These are phyloP conservation scores for Poronia punctata DNA, from an alignment of 495 filamentous ascomycete genomes.

Conservation along the genomic window DNA sequence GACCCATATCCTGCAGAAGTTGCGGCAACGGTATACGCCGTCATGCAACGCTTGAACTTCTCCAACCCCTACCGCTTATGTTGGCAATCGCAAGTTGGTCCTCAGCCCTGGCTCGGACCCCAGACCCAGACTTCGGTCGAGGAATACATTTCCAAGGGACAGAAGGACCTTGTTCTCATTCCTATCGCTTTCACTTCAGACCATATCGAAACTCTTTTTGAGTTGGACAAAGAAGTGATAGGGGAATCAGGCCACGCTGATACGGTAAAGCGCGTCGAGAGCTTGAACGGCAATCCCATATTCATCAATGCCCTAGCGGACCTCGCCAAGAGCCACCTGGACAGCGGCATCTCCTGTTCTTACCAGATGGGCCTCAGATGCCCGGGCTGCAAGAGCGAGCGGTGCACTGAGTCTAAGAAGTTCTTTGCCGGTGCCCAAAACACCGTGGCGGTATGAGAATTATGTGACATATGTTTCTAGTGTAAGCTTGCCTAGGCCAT, in stretches of 20 bases:
- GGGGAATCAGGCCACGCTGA: conserved; percentile 72
- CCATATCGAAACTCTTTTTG: conserved; percentile 95
- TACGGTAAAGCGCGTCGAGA: conserved; percentile 85
- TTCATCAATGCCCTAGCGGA: conserved; percentile 91
- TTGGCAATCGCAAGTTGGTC: conserved; percentile 98
- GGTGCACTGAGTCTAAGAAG: conserved; percentile 84
- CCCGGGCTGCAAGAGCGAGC: conserved; percentile 86
- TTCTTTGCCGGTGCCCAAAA: conserved; percentile 64
- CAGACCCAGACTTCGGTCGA: conserved; percentile 86
- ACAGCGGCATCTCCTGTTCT: conserved; percentile 57
- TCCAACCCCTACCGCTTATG: conserved; percentile 86
- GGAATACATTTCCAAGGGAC: conserved; percentile 80
- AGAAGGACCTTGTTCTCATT: conserved; percentile 85
- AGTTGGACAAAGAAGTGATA: conserved; percentile 94
- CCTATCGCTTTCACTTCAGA: conserved; percentile 98
- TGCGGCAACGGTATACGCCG: conserved; percentile 92
- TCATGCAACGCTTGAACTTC: conserved; percentile 83
- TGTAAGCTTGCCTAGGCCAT: no score
- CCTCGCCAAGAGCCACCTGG: conserved; percentile 72
- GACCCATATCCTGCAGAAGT: conserved; percentile 97
- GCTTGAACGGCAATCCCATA: conserved; percentile 81
- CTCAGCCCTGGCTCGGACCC: conserved; percentile 89
- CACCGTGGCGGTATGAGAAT: conserved; percentile 14
- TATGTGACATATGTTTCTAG: neutral
- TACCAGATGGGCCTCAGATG: conserved; percentile 87